Evolutionary conservation across 2,329 filamentous ascomycete species (phyloP).

Genomic region (Fusarium falciforme): DNA sequence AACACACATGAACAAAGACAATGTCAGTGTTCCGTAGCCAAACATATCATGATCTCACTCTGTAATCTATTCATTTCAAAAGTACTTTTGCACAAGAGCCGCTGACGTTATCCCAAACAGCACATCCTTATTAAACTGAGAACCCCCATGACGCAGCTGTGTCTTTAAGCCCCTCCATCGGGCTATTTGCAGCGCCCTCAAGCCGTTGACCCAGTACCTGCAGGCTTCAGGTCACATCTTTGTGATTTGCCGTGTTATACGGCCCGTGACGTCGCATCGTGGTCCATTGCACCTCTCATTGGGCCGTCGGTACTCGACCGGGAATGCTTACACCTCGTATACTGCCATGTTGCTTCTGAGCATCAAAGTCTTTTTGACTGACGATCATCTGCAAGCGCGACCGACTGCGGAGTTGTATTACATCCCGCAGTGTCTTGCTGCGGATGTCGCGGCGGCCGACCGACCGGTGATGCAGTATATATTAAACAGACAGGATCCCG

Average conservation of each 20-base stretch:
- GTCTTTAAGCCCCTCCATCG: not conserved
- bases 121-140: not conserved
- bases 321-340: slow-evolving; percentile 21
- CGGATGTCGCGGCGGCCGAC: not conserved
- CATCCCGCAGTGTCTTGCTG: not conserved
- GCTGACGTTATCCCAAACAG: not conserved
- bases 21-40: not conserved
- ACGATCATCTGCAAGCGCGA: not conserved
- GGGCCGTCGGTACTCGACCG: not conserved
- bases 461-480: not conserved
- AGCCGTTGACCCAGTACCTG: not conserved
- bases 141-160: not conserved
- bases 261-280: not conserved
- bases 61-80: not conserved
- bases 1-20: not conserved
- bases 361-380: not conserved
- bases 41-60: not conserved
- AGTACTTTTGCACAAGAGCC: not conserved
- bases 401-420: not conserved
- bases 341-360: not conserved
- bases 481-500: slow-evolving; percentile 5
- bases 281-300: not conserved
- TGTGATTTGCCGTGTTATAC: not conserved
- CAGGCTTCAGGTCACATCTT: not conserved
- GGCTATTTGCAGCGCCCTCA: not conserved